These are phyloP conservation scores for Rhexocercosporidium sp. DNA, from an alignment of 2,329 filamentous ascomycete species.

Conservation along the genomic window DNA sequence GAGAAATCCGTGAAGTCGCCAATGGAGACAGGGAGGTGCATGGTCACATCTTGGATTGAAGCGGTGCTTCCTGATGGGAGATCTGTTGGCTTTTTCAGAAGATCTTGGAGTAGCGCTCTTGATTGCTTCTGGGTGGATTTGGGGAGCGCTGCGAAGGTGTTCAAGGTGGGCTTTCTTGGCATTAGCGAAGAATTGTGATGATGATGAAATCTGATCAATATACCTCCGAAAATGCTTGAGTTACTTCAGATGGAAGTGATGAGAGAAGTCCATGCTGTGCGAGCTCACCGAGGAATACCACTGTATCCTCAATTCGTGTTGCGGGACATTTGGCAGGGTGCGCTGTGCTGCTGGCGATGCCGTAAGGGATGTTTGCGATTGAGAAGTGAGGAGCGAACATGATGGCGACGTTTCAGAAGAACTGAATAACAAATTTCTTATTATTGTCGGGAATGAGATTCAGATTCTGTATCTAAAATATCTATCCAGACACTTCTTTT, in stretches of 20 bases:
- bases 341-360: slow-evolving; percentile 51
- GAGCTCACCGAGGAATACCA: slow-evolving; percentile 57
- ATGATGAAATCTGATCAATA: background rate
- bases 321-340: slow-evolving; percentile 50
- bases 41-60: slow-evolving; percentile 47
- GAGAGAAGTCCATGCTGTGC: slow-evolving; percentile 33
- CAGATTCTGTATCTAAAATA: background rate
- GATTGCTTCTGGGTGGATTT: slow-evolving; percentile 46
- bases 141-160: slow-evolving; percentile 54
- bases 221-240: slow-evolving; percentile 25
- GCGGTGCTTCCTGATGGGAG: slow-evolving; percentile 37
- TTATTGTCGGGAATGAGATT: background rate
- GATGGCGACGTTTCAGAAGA: background rate
- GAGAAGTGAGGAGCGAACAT: slow-evolving; percentile 51
- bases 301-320: slow-evolving; percentile 55
- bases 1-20: slow-evolving; percentile 64
- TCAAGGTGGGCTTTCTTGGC: slow-evolving; percentile 47
- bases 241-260: slow-evolving; percentile 20
- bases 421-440: background rate
- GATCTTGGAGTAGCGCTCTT: slow-evolving; percentile 47
- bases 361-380: slow-evolving; percentile 58
- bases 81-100: slow-evolving; percentile 39
- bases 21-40: slow-evolving; percentile 61
- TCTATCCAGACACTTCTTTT: background rate
- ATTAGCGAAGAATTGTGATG: background rate